These are phyloP conservation scores for Artemisia argyi DNA, from an alignment of 129 eudicot genomes.

Conservation along the genomic window DNA sequence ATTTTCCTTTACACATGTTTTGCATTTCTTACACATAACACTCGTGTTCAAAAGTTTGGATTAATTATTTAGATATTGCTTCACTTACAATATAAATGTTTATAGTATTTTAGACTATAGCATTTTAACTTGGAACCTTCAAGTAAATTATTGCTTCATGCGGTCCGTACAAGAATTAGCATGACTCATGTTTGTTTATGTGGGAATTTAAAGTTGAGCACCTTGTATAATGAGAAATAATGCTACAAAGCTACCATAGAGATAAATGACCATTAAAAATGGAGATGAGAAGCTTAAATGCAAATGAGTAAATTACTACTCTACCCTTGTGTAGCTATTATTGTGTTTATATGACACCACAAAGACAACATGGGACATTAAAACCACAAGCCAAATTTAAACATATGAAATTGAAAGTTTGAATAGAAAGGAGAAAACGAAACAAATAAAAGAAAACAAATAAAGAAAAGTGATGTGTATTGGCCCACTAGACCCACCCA, in stretches of 20 bases:
- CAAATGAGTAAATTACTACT: slow-evolving; percentile 15
- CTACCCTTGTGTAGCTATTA: slow-evolving; percentile 19
- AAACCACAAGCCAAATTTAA: slow-evolving; percentile 29
- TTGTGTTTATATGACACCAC: slow-evolving; percentile 25
- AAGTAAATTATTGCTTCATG: not conserved
- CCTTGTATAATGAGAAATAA: slow-evolving; percentile 22
- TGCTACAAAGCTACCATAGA: slow-evolving; percentile 25
- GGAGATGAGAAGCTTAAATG: slow-evolving; percentile 25
- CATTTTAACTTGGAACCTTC: not conserved
- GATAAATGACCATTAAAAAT: slow-evolving; percentile 20
- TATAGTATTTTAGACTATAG: too few species aligned
- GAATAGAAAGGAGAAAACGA: slow-evolving; percentile 26
- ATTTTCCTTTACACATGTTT: not conserved
- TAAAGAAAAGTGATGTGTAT: slow-evolving; percentile 12
- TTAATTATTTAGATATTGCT: too few species aligned
- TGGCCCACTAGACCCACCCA: slow-evolving; percentile 36
- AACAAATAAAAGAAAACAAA: slow-evolving; percentile 29
- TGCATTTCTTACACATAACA: not conserved
- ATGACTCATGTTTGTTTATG: slow-evolving; percentile 14
- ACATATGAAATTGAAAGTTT: slow-evolving; percentile 22
- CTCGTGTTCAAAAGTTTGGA: too few species aligned
- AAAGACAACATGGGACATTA: slow-evolving; percentile 39
- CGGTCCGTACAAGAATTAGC: slow-evolving; percentile 7
- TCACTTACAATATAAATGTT: too few species aligned
- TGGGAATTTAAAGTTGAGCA: slow-evolving; percentile 10